Evolutionary conservation across 2,329 filamentous ascomycete genomes (phyloP), one percentile per base, ranked within the genome.

Genomic region (Cercospora sp.): DNA sequence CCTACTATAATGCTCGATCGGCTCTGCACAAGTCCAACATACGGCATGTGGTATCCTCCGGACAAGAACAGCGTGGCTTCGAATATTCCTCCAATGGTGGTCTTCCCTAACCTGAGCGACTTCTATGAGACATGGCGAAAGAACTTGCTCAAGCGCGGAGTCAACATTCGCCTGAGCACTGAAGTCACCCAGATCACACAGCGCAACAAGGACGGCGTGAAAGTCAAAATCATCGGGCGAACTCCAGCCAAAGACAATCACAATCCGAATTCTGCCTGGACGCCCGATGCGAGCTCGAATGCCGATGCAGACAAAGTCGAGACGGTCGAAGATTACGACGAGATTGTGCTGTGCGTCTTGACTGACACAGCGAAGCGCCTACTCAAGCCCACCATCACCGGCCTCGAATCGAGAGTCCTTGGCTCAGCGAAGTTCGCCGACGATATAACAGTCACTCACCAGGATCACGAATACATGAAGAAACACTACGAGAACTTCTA

Each of bases 381-480:
- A 3, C 83, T 91, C 0, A 84, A 85, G 55, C 81, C 83, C 5
- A 85, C 84, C 1, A 85, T 88, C 28, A 85, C 81, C 10, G 88
- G 86, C 81, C 83, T 85, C 45, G 90, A 94, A 77, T 87, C 83
- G 60, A 84, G 85, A 53, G 86, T 94, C 9, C 85, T 94, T 0
- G 89, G 90, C n/a, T 87, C 88, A 16, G 90, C 90, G 9, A 88
- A 87, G 68, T 89, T 91, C 77, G 87, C 85, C 74, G 86, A 91
- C 80, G 90, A 92, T 76, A 86, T 91, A 65, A 91, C 89, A 13
- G 84, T 91, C 70, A 91, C 89, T 1, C 89, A 91, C 76, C 85
- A 82, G 71, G 89, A 92, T 76, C 79, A 81, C 5, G 80, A 83
- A 10, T 91, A 91, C 80, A 90, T 91, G 82, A 83, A 86, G 66